A percentile compares a stretch with the other conserved stretches of the same genome.
phyloP scores from a whole-genome alignment of 192 early-diverging fungal genomes.

The Gigaspora rosea region DNA sequence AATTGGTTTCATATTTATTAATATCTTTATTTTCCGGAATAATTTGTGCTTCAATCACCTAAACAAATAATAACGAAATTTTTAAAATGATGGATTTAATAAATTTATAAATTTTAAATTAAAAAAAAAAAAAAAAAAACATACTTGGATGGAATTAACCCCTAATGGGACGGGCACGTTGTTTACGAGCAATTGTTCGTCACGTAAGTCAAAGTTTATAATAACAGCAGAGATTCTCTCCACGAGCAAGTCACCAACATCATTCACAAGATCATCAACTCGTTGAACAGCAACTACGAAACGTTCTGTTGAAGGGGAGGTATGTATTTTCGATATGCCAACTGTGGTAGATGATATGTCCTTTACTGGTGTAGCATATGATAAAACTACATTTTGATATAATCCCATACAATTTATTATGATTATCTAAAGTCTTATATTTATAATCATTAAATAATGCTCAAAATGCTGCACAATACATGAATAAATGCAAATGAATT shows the following conservation, averaged over 20 bases:
- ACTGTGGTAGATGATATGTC: conserved; percentile 44
- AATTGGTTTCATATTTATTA: conserved; percentile 48
- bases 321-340: conserved; percentile 38
- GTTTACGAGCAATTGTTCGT: conserved; percentile 56
- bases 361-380: conserved; percentile 12
- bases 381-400: neutral
- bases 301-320: conserved; percentile 40
- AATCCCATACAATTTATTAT: neutral
- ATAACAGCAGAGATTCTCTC: conserved; percentile 60
- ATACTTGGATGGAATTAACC: conserved; percentile 37
- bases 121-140: too few relatives aligned
- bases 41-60: conserved; percentile 45
- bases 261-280: conserved; percentile 57
- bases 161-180: conserved; percentile 50
- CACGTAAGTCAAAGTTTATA: conserved; percentile 57
- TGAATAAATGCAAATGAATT: too few relatives aligned
- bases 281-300: conserved; percentile 59
- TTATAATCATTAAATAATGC: too few relatives aligned
- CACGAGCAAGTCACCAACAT: conserved; percentile 57
- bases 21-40: conserved; percentile 38
- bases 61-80: neutral
- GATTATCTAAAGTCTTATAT: too few relatives aligned
- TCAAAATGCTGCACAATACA: too few relatives aligned
- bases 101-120: neutral
- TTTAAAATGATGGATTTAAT: neutral